These are phyloP conservation scores for Miamiensis avidus DNA, from an alignment of 169 alveolate genomes.

Conservation along the genomic window DNA sequence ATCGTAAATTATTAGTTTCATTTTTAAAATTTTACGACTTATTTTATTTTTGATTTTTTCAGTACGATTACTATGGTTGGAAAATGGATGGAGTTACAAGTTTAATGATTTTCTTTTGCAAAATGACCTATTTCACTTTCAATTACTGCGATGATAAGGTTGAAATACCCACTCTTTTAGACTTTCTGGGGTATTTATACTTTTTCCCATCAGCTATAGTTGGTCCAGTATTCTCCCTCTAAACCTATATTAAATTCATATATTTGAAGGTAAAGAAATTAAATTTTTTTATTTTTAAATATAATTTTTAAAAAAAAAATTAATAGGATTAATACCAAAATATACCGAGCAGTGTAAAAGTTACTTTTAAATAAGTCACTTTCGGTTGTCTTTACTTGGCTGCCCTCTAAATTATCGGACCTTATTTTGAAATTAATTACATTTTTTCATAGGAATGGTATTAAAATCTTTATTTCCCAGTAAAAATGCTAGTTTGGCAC, in stretches of 20 bases:
- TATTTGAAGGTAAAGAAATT: not conserved
- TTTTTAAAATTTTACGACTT: too few relatives aligned
- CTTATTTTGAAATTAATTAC: not conserved
- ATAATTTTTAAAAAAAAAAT: too few relatives aligned
- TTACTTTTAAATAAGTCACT: not conserved
- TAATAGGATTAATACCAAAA: not conserved
- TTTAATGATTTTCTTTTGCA: constrained; percentile 16
- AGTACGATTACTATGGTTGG: constrained; percentile 14
- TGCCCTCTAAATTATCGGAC: not conserved
- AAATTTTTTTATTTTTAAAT: too few relatives aligned
- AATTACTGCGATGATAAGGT: not conserved
- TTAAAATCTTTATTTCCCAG: not conserved
- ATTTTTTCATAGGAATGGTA: not conserved
- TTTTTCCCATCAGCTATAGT: constrained; percentile 31
- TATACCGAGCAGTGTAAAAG: constrained; percentile 1
- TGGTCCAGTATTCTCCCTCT: constrained; percentile 25
- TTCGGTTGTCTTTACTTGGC: not conserved
- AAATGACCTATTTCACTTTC: constrained; percentile 16
- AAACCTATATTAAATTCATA: constrained; percentile 2
- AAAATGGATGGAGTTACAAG: constrained; percentile 1
- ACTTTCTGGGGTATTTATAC: constrained; percentile 24
- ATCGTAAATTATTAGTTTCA: not conserved
- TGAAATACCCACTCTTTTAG: constrained; percentile 15
- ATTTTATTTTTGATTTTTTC: too few relatives aligned
- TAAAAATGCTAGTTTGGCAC: not conserved